phyloP scores from a whole-genome alignment of 257 asterid genomes.

The Handroanthus guayacan region DNA sequence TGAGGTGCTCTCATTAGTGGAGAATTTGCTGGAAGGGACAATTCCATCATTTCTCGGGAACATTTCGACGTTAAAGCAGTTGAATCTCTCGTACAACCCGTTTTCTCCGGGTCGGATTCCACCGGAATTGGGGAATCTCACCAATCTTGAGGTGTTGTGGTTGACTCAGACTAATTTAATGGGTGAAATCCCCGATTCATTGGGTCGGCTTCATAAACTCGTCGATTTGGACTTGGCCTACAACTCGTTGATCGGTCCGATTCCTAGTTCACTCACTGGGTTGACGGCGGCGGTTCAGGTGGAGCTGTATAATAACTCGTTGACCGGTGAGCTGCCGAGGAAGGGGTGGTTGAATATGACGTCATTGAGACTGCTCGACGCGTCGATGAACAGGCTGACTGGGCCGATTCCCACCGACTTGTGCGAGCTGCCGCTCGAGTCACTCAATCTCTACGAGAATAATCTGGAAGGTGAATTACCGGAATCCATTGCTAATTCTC shows the following conservation, averaged over 20 bases:
- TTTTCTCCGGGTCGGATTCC: constrained; percentile 86
- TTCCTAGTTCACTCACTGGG: constrained; percentile 71
- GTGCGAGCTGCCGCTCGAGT: constrained; percentile 79
- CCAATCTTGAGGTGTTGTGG: constrained; percentile 83
- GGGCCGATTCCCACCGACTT: constrained; percentile 75
- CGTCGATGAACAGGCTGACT: constrained; percentile 70
- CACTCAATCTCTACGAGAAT: constrained; percentile 82
- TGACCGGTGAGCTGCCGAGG: constrained; percentile 68
- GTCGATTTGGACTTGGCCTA: constrained; percentile 81
- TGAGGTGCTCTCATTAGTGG: constrained; percentile 78
- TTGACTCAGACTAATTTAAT: constrained; percentile 73
- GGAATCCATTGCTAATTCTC: constrained; percentile 59
- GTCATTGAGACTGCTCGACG: constrained; percentile 70
- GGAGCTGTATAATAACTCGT: constrained; percentile 82
- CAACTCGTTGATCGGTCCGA: constrained; percentile 62
- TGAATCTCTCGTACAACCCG: constrained; percentile 81
- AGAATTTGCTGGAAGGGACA: constrained; percentile 68
- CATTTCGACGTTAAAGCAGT: constrained; percentile 64
- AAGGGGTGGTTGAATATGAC: constrained; percentile 81
- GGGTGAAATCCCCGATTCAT: constrained; percentile 79
- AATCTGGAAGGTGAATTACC: constrained; percentile 68
- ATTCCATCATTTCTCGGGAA: constrained; percentile 75
- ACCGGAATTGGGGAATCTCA: constrained; percentile 76
- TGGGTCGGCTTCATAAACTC: constrained; percentile 66
- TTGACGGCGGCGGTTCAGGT: constrained; percentile 60